phyloP scores from a whole-genome alignment of 148 eudicot species.

The Silene latifolia region DNA sequence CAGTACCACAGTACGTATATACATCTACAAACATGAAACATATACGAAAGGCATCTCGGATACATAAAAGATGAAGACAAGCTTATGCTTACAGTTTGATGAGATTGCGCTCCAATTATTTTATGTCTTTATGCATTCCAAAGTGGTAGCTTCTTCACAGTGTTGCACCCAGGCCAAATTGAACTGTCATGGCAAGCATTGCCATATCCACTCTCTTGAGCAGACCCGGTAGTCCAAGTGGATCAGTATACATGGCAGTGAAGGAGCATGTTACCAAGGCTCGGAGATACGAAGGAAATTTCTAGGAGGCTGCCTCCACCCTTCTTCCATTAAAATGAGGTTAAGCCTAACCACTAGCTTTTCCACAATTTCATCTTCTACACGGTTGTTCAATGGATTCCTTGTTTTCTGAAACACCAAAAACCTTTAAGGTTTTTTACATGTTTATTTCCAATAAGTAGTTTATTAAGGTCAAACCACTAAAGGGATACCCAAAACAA shows the following conservation, averaged over 20 bases:
- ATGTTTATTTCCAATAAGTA: no score
- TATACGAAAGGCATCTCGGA: not conserved
- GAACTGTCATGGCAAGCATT: no score
- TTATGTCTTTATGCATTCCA: not conserved
- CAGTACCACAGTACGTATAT: not conserved
- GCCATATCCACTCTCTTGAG: not conserved
- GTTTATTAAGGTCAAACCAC: no score
- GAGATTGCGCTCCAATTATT: slow-evolving; percentile 1
- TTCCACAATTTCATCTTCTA: slow-evolving; percentile 59
- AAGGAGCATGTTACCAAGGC: slow-evolving; percentile 49
- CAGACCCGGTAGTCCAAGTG: not conserved
- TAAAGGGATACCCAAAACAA: no score
- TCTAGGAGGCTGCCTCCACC: slow-evolving; percentile 52
- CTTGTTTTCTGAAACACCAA: slow-evolving; percentile 30
- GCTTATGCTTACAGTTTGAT: slow-evolving; percentile 15
- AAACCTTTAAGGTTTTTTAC: slow-evolving; percentile 9
- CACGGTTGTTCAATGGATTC: slow-evolving; percentile 27
- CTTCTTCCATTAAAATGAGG: slow-evolving; percentile 70
- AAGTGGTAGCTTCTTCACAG: slow-evolving; percentile 11
- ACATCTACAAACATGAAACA: slow-evolving; percentile 7
- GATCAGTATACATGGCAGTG: not conserved
- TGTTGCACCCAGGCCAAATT: not conserved
- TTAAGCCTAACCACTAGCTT: slow-evolving; percentile 56
- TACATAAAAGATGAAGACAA: slow-evolving; percentile 3
- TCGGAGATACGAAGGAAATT: slow-evolving; percentile 52